Conservation (phyloP, 371 early-diverging fungal genomes). For the Mucor circinelloides region DNA sequence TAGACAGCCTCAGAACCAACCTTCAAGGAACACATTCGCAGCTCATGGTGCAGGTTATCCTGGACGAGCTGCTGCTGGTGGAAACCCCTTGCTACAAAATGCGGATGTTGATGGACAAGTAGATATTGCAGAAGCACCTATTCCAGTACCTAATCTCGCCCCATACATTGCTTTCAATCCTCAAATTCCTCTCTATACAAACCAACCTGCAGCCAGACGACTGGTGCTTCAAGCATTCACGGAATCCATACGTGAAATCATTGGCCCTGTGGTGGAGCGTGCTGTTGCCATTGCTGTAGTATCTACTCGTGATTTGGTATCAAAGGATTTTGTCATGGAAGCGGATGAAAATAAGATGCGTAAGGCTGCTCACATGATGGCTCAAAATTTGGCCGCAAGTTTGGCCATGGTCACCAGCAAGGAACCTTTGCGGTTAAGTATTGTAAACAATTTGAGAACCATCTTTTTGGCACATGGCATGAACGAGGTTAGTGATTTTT, state of each 20-base stretch:
- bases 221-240: conserved; percentile 87
- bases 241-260: conserved; percentile 85
- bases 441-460: conserved; percentile 75
- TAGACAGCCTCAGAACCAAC: conserved; percentile 31
- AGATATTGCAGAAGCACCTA: conserved; percentile 8
- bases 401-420: conserved; percentile 91
- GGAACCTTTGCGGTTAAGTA: conserved; percentile 84
- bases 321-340: conserved; percentile 94
- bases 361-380: conserved; percentile 93
- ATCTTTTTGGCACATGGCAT: conserved; percentile 81
- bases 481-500: conserved; percentile 74
- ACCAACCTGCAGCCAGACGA: conserved; percentile 80
- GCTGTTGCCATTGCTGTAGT: conserved; percentile 90
- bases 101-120: not conserved
- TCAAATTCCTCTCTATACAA: conserved; percentile 67
- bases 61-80: conserved; percentile 5
- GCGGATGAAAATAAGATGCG: conserved; percentile 89
- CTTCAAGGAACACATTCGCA: not conserved
- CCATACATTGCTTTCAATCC: conserved; percentile 75
- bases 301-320: conserved; percentile 86
- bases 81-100: conserved; percentile 9
- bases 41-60: not conserved
- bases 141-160: conserved; percentile 63
- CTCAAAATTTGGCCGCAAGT: conserved; percentile 74
- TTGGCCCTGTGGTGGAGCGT: conserved; percentile 88